These are phyloP conservation scores for Globisporangium sylvaticum DNA, from an alignment of 352 stramenopile species.

Conservation along the genomic window DNA sequence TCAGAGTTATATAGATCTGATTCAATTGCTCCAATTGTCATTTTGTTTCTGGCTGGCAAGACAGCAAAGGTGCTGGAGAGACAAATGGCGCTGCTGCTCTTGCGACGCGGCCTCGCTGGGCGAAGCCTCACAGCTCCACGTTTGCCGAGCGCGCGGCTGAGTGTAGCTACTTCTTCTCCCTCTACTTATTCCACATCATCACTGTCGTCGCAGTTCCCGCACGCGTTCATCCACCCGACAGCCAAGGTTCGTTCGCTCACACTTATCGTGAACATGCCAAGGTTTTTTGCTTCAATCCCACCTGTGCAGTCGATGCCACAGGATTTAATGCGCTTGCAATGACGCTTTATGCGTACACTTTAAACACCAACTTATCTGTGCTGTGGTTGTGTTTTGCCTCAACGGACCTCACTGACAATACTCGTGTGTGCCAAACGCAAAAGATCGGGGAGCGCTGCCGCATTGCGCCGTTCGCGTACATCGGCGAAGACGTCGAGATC, in stretches of 20 bases:
- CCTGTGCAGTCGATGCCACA: no score
- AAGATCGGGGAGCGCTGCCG: constrained; percentile 59
- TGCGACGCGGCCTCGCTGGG: neutral
- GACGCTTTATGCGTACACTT: no score
- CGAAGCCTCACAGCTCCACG: neutral
- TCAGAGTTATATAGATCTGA: no score
- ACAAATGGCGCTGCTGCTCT: neutral
- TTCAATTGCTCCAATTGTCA: no score
- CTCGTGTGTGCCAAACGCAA: no score
- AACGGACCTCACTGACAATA: no score
- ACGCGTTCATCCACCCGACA: constrained; percentile 33
- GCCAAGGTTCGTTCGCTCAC: constrained; percentile 27
- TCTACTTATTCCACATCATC: neutral
- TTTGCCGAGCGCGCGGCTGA: neutral
- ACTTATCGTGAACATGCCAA: neutral
- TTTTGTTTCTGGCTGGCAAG: neutral
- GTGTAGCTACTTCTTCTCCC: neutral
- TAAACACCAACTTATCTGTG: no score
- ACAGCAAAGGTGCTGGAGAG: neutral
- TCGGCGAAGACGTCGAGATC: constrained; percentile 59
- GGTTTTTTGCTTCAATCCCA: no score
- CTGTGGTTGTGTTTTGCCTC: no score
- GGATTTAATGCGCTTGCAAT: no score
- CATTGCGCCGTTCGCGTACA: constrained; percentile 50
- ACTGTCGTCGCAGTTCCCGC: constrained; percentile 16